Percentiles rank a stretch among this genome's conserved stretches.
phyloP scores from a whole-genome alignment of 225 moss, liverwort and hornwort genomes.

The Bryoerythrophyllum caledonicum region DNA sequence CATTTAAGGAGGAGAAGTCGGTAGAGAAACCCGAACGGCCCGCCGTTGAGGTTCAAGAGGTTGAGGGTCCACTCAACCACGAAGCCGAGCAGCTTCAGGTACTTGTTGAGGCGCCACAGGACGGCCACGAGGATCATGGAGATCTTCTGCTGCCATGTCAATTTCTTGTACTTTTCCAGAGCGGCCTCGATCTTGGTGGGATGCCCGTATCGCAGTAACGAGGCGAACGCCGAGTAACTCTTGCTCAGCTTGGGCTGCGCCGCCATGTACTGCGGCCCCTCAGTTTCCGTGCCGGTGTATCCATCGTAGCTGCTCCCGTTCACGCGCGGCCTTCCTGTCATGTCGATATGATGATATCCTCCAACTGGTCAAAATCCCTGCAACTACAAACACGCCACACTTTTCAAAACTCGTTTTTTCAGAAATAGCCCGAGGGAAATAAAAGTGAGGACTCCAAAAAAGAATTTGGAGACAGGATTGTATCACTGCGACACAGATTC shows the following conservation, averaged over 20 bases:
- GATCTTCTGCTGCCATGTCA: conserved; percentile 40
- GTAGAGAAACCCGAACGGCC: conserved; percentile 22
- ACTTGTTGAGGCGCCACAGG: conserved; percentile 17
- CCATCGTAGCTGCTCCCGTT: conserved; percentile 15
- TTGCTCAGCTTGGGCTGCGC: conserved; percentile 32
- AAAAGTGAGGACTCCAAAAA: no score
- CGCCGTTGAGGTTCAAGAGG: conserved; percentile 36
- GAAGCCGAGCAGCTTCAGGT: conserved; percentile 23
- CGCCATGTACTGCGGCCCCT: conserved; percentile 30
- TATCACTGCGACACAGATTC: not conserved
- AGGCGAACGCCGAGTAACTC: not conserved
- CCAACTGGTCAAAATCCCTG: conserved; percentile 9
- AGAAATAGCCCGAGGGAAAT: no score
- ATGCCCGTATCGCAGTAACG: conserved; percentile 23
- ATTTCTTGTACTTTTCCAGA: not conserved
- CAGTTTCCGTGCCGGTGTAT: not conserved
- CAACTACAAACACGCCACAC: not conserved
- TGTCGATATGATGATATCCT: not conserved
- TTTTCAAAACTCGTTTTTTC: not conserved
- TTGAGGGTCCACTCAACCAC: conserved; percentile 45
- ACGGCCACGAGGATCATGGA: conserved; percentile 32
- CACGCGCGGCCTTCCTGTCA: not conserved
- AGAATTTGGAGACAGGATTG: no score
- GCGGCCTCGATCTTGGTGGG: conserved; percentile 27
- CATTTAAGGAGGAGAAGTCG: conserved; percentile 28